Evolutionary conservation across 495 filamentous ascomycete species (phyloP), one percentile per base, ranked within the genome.

Genomic region (Wilcoxina mikolae): DNA sequence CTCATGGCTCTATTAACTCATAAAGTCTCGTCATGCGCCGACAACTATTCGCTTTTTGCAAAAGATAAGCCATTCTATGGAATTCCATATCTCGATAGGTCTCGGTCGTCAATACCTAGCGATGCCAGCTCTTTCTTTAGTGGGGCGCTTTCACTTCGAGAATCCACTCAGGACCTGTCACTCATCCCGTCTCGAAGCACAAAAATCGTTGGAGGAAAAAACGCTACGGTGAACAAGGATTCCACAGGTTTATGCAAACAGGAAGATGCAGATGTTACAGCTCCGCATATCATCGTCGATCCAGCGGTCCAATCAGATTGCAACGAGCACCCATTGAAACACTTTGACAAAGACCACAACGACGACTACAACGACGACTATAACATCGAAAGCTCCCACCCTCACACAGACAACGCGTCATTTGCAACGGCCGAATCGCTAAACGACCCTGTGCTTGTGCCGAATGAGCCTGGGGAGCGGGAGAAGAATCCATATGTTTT

Each of bases 401-500:
- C 24, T 39, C 35, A 39, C 3, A 27, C 46, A 10, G 46, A 27
- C 29, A 49, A 49, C 25, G 49, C 49, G 31, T 52, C 49, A 17
- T 52, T 52, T 23, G 49, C 39, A 20, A 52, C 49, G 18, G 49
- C 49, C 7, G 31, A 52, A 17, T 52, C 28, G 15, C 18, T 29
- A 11, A 15, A 49, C 9, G 12, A 15, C 27, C 27, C 46, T 3
- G 12, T 12, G 20, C 27, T 69, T 62, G 31, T 64, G 49, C 31
- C 58, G 63, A 41, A 65, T 65, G 39, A 64, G 50, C 3, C 35
- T 51, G 26, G 44, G 17, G 15, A n/a, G 23, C 9, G 29, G 12
- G 3, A 49, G 24, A 49, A 29, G 20, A 18, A 45, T 47, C 51
- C 60, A 15, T 60, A 64, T 43, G 66, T 73, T 3, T 76, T 81